Evolutionary conservation across 495 filamentous ascomycete species (phyloP).

Genomic region (Penicillium paxilli): DNA sequence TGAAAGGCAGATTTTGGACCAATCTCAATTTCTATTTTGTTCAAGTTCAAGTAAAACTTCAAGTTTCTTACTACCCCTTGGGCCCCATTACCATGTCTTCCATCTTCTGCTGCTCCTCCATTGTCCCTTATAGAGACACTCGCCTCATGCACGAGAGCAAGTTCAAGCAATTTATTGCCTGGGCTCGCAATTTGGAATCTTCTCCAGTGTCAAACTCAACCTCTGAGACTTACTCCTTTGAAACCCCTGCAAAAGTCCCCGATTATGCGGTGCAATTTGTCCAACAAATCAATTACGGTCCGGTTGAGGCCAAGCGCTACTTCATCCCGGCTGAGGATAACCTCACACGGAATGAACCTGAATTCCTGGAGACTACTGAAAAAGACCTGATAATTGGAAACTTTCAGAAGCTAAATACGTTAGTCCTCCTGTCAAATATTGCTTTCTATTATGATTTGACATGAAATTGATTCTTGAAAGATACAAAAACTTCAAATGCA

Average conservation of each 20-base stretch:
- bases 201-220: not conserved
- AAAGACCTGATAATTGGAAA: slow-evolving; percentile 9
- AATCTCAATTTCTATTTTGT: no score
- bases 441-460: not conserved
- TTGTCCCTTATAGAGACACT: slow-evolving; percentile 2
- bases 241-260: not conserved
- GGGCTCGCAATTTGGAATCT: slow-evolving; percentile 5
- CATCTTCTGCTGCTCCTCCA: slow-evolving; percentile 8
- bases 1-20: no score
- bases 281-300: slow-evolving; percentile 10
- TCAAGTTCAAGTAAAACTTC: no score
- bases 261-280: slow-evolving; percentile 9
- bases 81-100: slow-evolving; percentile 3
- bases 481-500: slow-evolving; percentile 15
- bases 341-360: not conserved
- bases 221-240: slow-evolving; percentile 7
- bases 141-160: slow-evolving; percentile 5
- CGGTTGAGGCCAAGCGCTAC: slow-evolving; percentile 9
- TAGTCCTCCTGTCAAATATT: not conserved
- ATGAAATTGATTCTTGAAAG: not conserved
- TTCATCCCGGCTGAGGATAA: slow-evolving; percentile 3
- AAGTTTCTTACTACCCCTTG: no score
- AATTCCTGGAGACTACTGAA: slow-evolving; percentile 10
- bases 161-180: slow-evolving; percentile 6
- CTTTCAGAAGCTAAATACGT: slow-evolving; percentile 14